A percentile compares a stretch with the other conserved stretches of the same genome.
These are phyloP conservation scores for Aspergillus caelatus DNA, from an alignment of 2,329 filamentous ascomycete species.

Conservation along the genomic window DNA sequence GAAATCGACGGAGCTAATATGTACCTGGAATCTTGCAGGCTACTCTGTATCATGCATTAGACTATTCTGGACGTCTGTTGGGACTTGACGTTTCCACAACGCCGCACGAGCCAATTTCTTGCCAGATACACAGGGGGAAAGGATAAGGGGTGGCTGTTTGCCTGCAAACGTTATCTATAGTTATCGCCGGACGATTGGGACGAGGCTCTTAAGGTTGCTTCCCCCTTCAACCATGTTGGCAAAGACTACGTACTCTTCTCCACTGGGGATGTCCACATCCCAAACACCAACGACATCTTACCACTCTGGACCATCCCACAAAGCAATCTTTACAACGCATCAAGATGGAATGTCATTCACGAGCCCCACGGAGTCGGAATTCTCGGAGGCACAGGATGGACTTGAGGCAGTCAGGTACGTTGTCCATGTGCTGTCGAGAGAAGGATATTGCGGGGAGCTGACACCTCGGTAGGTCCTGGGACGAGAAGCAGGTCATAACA, in stretches of 20 bases:
- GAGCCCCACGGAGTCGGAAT: conserved; percentile 90
- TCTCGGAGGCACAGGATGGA: conserved; percentile 75
- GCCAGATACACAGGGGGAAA: neutral
- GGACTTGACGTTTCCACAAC: conserved; percentile 5
- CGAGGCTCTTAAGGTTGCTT: neutral
- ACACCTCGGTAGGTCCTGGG: conserved; percentile 64
- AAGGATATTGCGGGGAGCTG: conserved; percentile 16
- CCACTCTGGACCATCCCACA: conserved; percentile 32
- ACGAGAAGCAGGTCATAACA: conserved; percentile 86
- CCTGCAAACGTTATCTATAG: neutral
- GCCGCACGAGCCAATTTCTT: neutral
- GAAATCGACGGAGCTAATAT: conserved; percentile 2
- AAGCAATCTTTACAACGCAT: conserved; percentile 30
- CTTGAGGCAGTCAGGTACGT: conserved; percentile 72
- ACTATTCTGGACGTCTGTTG: conserved; percentile 1
- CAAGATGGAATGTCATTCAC: conserved; percentile 57
- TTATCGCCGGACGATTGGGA: neutral
- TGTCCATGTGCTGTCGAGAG: neutral
- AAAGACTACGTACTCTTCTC: conserved; percentile 42
- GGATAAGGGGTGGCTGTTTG: neutral
- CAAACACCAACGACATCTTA: conserved; percentile 40
- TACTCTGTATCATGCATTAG: conserved; percentile 17
- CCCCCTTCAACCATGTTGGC: conserved; percentile 39
- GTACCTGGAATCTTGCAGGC: conserved; percentile 3
- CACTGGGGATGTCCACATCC: conserved; percentile 34